phyloP scores from a whole-genome alignment of 2,329 filamentous ascomycete species.

The Pyrenophora tritici-repentis region DNA sequence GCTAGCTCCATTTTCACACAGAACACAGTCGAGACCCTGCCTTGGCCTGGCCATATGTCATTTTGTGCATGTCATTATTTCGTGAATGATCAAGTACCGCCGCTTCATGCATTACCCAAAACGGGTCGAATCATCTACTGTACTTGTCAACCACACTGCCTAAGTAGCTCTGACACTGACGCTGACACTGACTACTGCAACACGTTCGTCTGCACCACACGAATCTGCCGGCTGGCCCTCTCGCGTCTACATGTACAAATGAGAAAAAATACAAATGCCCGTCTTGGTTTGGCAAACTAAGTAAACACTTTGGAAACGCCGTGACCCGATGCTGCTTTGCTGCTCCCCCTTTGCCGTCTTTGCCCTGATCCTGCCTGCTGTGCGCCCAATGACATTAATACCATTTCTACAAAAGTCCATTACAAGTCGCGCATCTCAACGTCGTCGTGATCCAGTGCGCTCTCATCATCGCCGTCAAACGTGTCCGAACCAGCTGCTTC shows the following conservation, averaged over 20 bases:
- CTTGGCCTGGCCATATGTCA: conserved; percentile 5
- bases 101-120: conserved; percentile 11
- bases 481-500: conserved; percentile 16
- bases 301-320: conserved; percentile 31
- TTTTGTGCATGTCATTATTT: conserved; percentile 14
- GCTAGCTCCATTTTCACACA: conserved; percentile 8
- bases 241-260: background rate
- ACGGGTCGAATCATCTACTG: conserved; percentile 2
- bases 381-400: conserved; percentile 19
- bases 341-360: conserved; percentile 2
- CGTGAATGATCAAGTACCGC: conserved; percentile 3
- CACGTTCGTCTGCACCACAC: background rate
- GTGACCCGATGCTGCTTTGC: conserved; percentile 27
- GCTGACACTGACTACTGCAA: no score
- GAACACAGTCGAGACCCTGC: conserved; percentile 17
- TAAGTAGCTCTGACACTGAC: no score
- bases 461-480: conserved; percentile 34
- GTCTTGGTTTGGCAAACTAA: conserved; percentile 1
- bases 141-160: background rate
- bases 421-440: conserved; percentile 42
- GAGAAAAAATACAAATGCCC: conserved; percentile 6
- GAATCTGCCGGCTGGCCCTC: background rate
- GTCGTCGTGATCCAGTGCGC: conserved; percentile 29
- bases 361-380: conserved; percentile 11
- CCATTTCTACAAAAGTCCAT: conserved; percentile 2